Conservation (phyloP, 1,284 basidiomycete species). For the Macrocybe sp. region DNA sequence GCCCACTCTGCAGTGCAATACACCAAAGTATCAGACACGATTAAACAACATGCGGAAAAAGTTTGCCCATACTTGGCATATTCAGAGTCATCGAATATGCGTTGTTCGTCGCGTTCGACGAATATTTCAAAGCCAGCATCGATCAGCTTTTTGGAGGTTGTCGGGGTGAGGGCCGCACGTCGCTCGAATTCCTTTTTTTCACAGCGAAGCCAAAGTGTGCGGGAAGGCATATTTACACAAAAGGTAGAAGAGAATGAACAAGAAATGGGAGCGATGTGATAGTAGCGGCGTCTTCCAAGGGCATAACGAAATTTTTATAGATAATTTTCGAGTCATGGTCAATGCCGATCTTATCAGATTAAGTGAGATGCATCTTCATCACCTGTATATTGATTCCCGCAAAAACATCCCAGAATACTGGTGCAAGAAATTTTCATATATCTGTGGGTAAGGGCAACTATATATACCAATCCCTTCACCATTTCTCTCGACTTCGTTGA, state of each 20-base stretch:
- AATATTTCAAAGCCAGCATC: slow-evolving; percentile 89
- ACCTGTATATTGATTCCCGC: no score
- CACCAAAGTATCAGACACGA: neutral
- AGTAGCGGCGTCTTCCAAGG: neutral
- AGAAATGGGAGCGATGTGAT: neutral
- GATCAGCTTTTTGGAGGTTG: slow-evolving; percentile 87
- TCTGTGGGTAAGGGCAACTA: no score
- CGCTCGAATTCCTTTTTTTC: slow-evolving; percentile 95
- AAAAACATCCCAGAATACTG: no score
- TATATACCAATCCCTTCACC: no score
- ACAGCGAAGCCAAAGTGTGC: slow-evolving; percentile 82
- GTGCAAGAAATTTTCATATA: no score
- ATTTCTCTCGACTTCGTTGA: neutral
- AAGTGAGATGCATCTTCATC: neutral
- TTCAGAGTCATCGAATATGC: slow-evolving; percentile 94
- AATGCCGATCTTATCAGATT: neutral
- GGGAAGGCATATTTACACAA: slow-evolving; percentile 33
- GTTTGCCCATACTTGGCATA: slow-evolving; percentile 75
- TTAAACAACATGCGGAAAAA: neutral
- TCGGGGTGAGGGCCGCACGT: slow-evolving; percentile 91
- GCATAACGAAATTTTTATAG: no score
- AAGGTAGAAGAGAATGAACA: slow-evolving; percentile 3
- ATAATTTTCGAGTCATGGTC: no score
- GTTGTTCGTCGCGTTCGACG: slow-evolving; percentile 91
- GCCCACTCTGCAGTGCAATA: slow-evolving; percentile 57